Conservation (phyloP, 345 rosid species). For the Camelina hispida region DNA sequence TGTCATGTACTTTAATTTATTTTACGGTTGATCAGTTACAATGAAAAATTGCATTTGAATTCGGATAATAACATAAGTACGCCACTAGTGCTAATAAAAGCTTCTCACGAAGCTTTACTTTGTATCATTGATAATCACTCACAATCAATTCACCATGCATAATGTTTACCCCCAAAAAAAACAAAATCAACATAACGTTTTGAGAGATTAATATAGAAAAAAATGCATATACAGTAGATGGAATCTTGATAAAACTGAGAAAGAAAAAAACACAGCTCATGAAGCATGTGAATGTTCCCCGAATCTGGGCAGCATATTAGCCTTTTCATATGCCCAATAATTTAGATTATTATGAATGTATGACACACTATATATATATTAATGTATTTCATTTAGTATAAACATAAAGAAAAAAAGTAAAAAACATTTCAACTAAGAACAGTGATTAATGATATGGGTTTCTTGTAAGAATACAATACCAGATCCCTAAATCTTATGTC, state of each 20-base stretch:
- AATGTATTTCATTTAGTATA: neutral
- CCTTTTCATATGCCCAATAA: slow-evolving; percentile 39
- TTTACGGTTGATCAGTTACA: neutral
- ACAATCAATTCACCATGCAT: slow-evolving; percentile 1
- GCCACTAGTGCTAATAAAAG: neutral
- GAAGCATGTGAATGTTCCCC: slow-evolving; percentile 60
- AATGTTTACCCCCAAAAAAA: neutral
- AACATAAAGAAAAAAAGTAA: neutral
- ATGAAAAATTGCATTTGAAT: neutral
- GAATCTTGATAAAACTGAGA: slow-evolving; percentile 13
- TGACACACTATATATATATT: slow-evolving; percentile 3
- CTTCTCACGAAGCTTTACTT: neutral
- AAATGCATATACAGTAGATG: neutral
- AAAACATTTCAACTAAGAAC: slow-evolving; percentile 31
- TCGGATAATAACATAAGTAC: neutral
- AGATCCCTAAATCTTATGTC: slow-evolving; percentile 49
- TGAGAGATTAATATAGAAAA: no score
- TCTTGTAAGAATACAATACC: slow-evolving; percentile 45
- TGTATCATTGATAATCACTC: slow-evolving; percentile 3
- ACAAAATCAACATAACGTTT: no score
- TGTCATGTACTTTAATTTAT: neutral
- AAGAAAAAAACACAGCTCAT: slow-evolving; percentile 41
- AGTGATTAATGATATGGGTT: slow-evolving; percentile 44
- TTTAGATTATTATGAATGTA: slow-evolving; percentile 30
- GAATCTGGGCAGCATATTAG: slow-evolving; percentile 57